Evolutionary conservation across 495 filamentous ascomycete species (phyloP).

Genomic region (Lineolata rhizophorae): DNA sequence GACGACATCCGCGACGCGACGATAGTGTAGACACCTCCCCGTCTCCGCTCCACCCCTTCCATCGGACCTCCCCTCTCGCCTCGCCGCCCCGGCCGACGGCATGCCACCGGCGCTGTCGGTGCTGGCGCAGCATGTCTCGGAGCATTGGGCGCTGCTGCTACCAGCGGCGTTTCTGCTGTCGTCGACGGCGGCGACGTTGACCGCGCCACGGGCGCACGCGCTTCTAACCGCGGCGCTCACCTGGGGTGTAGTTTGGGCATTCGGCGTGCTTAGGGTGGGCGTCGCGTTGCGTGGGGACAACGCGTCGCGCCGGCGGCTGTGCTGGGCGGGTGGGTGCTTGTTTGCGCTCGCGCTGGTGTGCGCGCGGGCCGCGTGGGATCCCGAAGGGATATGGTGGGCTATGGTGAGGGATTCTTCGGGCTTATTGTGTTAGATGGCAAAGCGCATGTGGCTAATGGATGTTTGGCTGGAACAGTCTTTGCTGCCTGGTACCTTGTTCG

Average conservation of each 20-base stretch:
- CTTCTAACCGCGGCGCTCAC: slow-evolving; percentile 14
- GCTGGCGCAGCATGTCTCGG: slow-evolving; percentile 7
- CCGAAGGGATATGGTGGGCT: slow-evolving; percentile 14
- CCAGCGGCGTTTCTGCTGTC: slow-evolving; percentile 9
- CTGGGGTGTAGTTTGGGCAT: slow-evolving; percentile 15
- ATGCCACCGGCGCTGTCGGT: slow-evolving; percentile 9
- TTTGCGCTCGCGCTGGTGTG: slow-evolving; percentile 14
- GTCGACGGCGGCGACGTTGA: slow-evolving; percentile 9
- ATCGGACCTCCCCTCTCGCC: too few relatives aligned
- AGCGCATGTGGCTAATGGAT: too few relatives aligned
- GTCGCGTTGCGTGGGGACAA: slow-evolving; percentile 2
- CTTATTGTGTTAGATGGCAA: too few relatives aligned
- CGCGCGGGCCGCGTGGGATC: slow-evolving; percentile 13
- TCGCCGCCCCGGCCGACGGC: too few relatives aligned
- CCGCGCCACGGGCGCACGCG: slow-evolving; percentile 12
- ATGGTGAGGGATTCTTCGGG: slow-evolving; percentile 9
- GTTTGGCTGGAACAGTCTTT: too few relatives aligned
- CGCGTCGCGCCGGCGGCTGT: slow-evolving; percentile 4
- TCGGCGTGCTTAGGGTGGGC: slow-evolving; percentile 7
- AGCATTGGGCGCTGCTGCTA: slow-evolving; percentile 4
- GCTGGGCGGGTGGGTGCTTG: slow-evolving; percentile 14
- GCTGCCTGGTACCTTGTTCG: too few relatives aligned
- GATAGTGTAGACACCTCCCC: too few relatives aligned
- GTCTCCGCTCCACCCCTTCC: too few relatives aligned
- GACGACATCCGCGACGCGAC: too few relatives aligned